These are phyloP conservation scores for Trichosporon sp. DNA, from an alignment of 1,284 basidiomycete genomes.

Conservation along the genomic window DNA sequence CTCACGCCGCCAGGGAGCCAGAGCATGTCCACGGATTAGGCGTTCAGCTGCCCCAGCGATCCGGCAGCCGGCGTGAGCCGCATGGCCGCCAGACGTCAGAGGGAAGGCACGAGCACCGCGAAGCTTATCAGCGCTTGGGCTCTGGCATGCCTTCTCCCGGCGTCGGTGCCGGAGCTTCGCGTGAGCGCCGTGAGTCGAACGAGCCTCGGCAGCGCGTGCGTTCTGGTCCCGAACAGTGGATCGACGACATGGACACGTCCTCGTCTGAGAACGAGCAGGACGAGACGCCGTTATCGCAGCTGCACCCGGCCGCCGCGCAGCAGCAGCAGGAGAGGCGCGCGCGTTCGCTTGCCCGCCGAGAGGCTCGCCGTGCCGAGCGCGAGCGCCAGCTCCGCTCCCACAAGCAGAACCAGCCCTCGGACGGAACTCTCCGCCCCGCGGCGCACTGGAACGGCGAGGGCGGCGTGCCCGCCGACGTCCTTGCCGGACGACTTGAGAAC, in stretches of 20 bases:
- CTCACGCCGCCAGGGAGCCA: background rate
- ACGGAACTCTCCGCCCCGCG: slow-evolving; percentile 24
- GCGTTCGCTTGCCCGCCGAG: slow-evolving; percentile 25
- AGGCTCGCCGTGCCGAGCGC: slow-evolving; percentile 29
- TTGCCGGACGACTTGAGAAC: slow-evolving; percentile 40
- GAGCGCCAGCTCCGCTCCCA: slow-evolving; percentile 26
- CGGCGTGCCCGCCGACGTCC: slow-evolving; percentile 47
- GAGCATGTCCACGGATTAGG: background rate
- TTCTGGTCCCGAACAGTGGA: slow-evolving; percentile 22
- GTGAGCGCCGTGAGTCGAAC: slow-evolving; percentile 15
- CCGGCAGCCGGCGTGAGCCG: slow-evolving; percentile 10
- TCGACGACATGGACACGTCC: slow-evolving; percentile 26
- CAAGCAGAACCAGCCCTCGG: slow-evolving; percentile 24
- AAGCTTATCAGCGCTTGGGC: slow-evolving; percentile 15
- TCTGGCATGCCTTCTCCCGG: slow-evolving; percentile 17
- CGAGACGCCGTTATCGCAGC: slow-evolving; percentile 48
- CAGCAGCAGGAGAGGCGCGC: slow-evolving; percentile 34
- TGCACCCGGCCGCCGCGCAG: slow-evolving; percentile 46
- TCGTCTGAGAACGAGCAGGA: slow-evolving; percentile 32
- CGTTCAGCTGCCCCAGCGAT: background rate
- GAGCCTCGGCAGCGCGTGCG: slow-evolving; percentile 17
- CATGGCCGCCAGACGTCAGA: too few species aligned
- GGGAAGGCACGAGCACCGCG: slow-evolving; percentile 14
- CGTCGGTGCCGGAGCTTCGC: slow-evolving; percentile 21
- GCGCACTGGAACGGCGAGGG: slow-evolving; percentile 52